Evolutionary conservation across 768 basidiomycete species (phyloP).

Genomic region (Daedalea quercina): DNA sequence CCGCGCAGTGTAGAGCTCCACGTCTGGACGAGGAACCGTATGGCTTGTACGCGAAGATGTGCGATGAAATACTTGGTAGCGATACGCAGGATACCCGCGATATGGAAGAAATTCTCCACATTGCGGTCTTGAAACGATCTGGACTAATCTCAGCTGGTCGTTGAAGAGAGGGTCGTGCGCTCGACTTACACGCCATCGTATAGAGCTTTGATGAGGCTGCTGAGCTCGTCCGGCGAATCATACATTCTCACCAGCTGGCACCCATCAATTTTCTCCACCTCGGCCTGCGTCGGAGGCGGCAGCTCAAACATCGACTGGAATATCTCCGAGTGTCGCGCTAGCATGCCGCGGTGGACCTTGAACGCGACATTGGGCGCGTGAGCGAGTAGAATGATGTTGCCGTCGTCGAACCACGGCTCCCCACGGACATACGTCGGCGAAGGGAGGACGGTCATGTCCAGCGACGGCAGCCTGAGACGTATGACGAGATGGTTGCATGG

Average conservation of each 20-base stretch:
- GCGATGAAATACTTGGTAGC: constrained; percentile 54
- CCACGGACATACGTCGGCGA: constrained; percentile 14
- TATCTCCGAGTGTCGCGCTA: constrained; percentile 50
- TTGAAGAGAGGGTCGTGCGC: not conserved
- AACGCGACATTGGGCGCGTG: constrained; percentile 35
- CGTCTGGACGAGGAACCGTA: constrained; percentile 39
- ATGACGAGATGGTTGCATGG: not conserved
- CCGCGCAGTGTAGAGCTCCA: constrained; percentile 50
- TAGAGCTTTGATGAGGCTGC: constrained; percentile 43
- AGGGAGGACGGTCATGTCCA: not conserved
- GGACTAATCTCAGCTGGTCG: constrained; percentile 1
- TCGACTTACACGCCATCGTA: constrained; percentile 50
- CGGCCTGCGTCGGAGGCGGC: constrained; percentile 25
- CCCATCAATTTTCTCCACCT: constrained; percentile 33
- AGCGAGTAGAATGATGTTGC: constrained; percentile 47
- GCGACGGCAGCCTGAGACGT: not conserved
- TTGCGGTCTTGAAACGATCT: constrained; percentile 30
- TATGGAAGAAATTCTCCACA: constrained; percentile 46
- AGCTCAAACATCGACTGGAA: constrained; percentile 50
- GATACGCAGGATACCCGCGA: constrained; percentile 52
- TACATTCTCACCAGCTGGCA: constrained; percentile 49
- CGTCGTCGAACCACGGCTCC: constrained; percentile 57
- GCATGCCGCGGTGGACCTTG: constrained; percentile 40
- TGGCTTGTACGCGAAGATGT: constrained; percentile 44
- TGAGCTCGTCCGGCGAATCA: constrained; percentile 43